Evolutionary conservation across 257 asterid genomes (phyloP).

Genomic region (Rubia yunnanensis): DNA sequence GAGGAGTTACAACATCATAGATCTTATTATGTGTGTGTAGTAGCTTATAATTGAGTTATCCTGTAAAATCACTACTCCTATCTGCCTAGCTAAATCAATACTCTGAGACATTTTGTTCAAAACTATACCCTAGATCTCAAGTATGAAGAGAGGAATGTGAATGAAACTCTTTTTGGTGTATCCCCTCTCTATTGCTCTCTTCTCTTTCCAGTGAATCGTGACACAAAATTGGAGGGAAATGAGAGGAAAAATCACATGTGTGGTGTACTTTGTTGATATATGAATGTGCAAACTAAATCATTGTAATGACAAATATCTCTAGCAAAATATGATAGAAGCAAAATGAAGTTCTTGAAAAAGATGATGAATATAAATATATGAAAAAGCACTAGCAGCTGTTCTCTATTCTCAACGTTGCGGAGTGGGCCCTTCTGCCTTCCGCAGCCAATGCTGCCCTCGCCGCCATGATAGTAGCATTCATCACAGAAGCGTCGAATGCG

Average conservation of each 20-base stretch:
- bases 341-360: neutral
- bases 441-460: conserved; percentile 64
- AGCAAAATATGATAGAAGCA: neutral
- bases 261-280: neutral
- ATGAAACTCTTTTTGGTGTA: neutral
- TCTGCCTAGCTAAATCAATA: neutral
- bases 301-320: neutral
- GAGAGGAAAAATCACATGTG: neutral
- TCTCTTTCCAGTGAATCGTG: neutral
- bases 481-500: conserved; percentile 50
- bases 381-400: conserved; percentile 16
- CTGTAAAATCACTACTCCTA: neutral
- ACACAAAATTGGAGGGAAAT: neutral
- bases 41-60: neutral
- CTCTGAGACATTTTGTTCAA: neutral
- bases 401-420: conserved; percentile 34
- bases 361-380: conserved; percentile 1
- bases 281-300: conserved; percentile 1
- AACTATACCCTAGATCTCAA: neutral
- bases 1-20: conserved; percentile 14
- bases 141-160: neutral
- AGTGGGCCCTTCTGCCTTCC: conserved; percentile 33
- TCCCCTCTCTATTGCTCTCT: neutral
- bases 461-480: conserved; percentile 36
- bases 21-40: neutral